Evolutionary conservation across 1,139 yeast genomes (phyloP).

Genomic region (Blastobotrys proliferans): DNA sequence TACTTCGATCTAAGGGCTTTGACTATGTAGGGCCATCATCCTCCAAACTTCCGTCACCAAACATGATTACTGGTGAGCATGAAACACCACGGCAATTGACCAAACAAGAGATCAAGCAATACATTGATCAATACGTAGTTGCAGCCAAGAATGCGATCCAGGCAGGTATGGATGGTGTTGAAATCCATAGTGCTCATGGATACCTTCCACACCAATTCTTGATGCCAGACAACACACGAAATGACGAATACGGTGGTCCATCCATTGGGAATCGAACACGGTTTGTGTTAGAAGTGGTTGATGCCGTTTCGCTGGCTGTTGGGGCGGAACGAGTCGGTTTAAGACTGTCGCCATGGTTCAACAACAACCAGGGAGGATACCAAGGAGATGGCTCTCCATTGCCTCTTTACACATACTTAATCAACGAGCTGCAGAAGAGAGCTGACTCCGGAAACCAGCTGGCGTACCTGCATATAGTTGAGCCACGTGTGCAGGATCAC

Average conservation of each 20-base stretch:
- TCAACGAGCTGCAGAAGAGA: constrained; percentile 30
- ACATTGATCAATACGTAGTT: constrained; percentile 35
- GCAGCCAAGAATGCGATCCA: constrained; percentile 47
- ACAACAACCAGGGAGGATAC: constrained; percentile 33
- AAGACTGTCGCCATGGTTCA: constrained; percentile 56
- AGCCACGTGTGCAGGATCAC: constrained; percentile 36
- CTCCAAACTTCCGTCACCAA: no score
- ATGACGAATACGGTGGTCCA: constrained; percentile 42
- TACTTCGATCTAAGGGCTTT: background rate
- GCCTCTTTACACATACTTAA: constrained; percentile 32
- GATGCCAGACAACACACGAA: constrained; percentile 38
- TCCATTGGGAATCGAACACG: constrained; percentile 36
- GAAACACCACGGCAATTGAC: constrained; percentile 32
- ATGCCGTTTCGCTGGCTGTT: constrained; percentile 45
- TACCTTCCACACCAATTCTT: constrained; percentile 43
- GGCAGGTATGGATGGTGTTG: constrained; percentile 65
- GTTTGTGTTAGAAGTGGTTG: constrained; percentile 26
- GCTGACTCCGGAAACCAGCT: constrained; percentile 31
- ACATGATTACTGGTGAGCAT: background rate
- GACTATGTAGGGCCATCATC: constrained; percentile 4
- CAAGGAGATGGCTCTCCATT: constrained; percentile 30
- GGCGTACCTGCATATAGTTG: constrained; percentile 52
- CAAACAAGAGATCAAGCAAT: constrained; percentile 39
- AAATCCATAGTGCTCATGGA: constrained; percentile 63
- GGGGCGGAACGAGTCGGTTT: constrained; percentile 54